Evolutionary conservation across 2,329 filamentous ascomycete genomes (phyloP).

Genomic region (Colletotrichum truncatum): DNA sequence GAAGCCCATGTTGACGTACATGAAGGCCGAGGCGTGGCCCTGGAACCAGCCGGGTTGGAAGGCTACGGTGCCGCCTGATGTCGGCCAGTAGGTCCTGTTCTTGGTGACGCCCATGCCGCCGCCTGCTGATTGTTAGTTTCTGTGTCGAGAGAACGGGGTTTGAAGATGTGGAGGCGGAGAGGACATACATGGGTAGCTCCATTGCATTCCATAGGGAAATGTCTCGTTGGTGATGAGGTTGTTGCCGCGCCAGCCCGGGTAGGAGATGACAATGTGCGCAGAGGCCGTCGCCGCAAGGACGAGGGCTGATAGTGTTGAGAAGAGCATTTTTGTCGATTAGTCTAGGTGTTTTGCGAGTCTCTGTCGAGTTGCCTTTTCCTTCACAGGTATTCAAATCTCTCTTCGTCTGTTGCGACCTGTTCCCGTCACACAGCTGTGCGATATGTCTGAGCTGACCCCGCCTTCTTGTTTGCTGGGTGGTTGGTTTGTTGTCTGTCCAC

Average conservation of each 20-base stretch:
- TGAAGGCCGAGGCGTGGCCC: slow-evolving; percentile 81
- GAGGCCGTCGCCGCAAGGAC: slow-evolving; percentile 59
- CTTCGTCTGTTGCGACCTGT: background rate
- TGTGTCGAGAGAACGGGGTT: slow-evolving; percentile 7
- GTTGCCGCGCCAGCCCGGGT: slow-evolving; percentile 88
- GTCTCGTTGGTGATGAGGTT: slow-evolving; percentile 82
- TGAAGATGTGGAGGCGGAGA: background rate
- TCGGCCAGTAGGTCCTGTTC: slow-evolving; percentile 94
- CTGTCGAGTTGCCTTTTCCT: background rate
- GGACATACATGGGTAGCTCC: slow-evolving; percentile 89
- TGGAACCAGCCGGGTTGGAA: slow-evolving; percentile 97
- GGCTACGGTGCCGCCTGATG: slow-evolving; percentile 84
- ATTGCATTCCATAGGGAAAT: slow-evolving; percentile 92
- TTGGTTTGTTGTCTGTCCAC: background rate
- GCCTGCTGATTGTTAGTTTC: slow-evolving; percentile 61
- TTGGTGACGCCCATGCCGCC: slow-evolving; percentile 80
- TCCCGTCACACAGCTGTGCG: background rate
- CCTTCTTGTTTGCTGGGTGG: background rate
- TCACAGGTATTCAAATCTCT: background rate
- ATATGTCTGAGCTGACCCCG: background rate
- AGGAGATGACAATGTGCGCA: slow-evolving; percentile 85
- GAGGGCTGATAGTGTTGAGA: slow-evolving; percentile 54
- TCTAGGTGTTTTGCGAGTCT: background rate
- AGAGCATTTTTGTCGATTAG: slow-evolving; percentile 51
- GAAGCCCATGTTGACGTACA: slow-evolving; percentile 93